A percentile compares a stretch with the other conserved stretches of the same genome.
phyloP scores from a whole-genome alignment of 768 basidiomycete species.

The Coprinopsis cinerea region DNA sequence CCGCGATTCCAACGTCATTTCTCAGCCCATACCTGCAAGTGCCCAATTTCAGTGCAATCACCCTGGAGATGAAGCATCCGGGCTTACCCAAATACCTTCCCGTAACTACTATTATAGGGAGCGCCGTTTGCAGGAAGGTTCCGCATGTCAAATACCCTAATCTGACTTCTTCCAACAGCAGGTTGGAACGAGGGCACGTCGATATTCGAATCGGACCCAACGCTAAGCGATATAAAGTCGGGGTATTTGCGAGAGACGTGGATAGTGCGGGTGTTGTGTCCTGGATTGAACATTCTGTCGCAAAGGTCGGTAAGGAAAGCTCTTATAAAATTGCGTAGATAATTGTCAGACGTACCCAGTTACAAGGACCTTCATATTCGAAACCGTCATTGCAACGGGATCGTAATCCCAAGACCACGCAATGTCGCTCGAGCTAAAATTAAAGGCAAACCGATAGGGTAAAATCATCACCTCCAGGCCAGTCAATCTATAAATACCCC shows the following conservation, averaged over 20 bases:
- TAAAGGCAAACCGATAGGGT: neutral
- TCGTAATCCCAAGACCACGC: constrained; percentile 16
- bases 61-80: neutral
- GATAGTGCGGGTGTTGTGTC: constrained; percentile 14
- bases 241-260: constrained; percentile 13
- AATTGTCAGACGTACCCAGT: constrained; percentile 13
- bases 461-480: neutral
- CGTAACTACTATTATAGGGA: constrained; percentile 8
- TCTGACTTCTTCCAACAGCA: constrained; percentile 8
- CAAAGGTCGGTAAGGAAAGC: neutral
- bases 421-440: constrained; percentile 10
- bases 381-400: constrained; percentile 9
- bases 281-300: constrained; percentile 13
- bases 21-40: constrained; percentile 10
- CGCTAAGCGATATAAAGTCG: constrained; percentile 10
- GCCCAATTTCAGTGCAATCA: neutral
- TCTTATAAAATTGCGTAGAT: too few species aligned
- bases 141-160: constrained; percentile 14
- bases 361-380: constrained; percentile 13
- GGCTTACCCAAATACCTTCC: constrained; percentile 4
- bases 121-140: constrained; percentile 8
- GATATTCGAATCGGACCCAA: constrained; percentile 13
- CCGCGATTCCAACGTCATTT: constrained; percentile 13
- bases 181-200: constrained; percentile 9
- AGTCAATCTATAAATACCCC: neutral